Evolutionary conservation across 2,329 filamentous ascomycete genomes (phyloP), one percentile per base, ranked within the genome.

Genomic region (Epichloe gansuensis): DNA sequence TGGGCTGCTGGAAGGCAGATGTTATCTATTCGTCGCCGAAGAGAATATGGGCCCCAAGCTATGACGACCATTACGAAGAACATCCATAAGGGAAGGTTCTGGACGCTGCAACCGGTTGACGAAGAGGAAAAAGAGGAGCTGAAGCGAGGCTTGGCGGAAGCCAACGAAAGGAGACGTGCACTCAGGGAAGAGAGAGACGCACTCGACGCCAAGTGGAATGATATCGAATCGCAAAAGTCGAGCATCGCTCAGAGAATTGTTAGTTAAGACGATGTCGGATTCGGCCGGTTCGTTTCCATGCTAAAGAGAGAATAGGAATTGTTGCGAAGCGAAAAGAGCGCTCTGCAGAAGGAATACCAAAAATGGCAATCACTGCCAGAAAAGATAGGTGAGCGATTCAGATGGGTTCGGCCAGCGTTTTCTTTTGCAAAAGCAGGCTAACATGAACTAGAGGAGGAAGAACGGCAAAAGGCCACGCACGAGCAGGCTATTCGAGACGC

Each of bases 31-130:
- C 75, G 74, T 5, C 80, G 86, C 15, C 82, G 91, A 47, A 76
- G 74, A 57, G 91, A 97, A 64, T 96, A 96, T 66, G 89, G 88
- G 2, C 77, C 81, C 2, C 71, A 76, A 47, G 88, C 85, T 13
- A 80, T 79, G 47, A 88, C 87, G 1, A 89, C 86, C 1, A 73
- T 75, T 23, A 82, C 85, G 13, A 78, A 74, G 38, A 71, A 72
- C 51, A 70, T 96, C 13, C 72, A 66, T 15, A 68, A 67, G 2
- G 88, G 88, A 4, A 71, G 64, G 38, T 79, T 78, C 61, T 96
- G 93, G 82, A 89, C 83, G 0, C 81, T 89, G 45, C 82, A 87
- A 55, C 84, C 87, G 3, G 76, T 89, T 6, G 87, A 95, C 62
- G 69, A 70, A 4, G 71, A 78, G 23, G 82, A 78, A 54, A 88